A percentile compares a stretch with the other conserved stretches of the same genome.
Evolutionary conservation across 2,329 filamentous ascomycete species (phyloP).

Genomic region (Epichloe gansuensis): DNA sequence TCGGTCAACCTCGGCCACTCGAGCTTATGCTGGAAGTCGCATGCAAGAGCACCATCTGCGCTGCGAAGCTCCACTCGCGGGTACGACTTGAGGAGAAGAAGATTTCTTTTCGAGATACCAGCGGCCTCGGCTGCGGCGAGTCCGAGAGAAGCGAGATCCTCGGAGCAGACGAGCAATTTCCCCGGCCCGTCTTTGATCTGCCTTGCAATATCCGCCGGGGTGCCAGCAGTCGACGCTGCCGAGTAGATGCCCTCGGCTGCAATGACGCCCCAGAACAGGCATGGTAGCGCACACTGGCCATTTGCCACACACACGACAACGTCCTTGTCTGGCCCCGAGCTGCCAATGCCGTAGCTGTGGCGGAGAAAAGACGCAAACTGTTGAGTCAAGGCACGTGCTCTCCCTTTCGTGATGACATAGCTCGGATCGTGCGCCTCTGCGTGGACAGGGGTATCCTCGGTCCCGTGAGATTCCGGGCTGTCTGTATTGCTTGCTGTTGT

Average conservation of each 20-base stretch:
- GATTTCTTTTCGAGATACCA: slow-evolving; percentile 29
- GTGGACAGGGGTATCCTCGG: slow-evolving; percentile 41
- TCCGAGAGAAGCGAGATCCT: slow-evolving; percentile 32
- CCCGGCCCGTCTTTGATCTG: slow-evolving; percentile 27
- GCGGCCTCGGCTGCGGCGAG: slow-evolving; percentile 34
- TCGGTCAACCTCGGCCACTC: slow-evolving; percentile 44
- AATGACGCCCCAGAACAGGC: slow-evolving; percentile 42
- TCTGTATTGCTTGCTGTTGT: slow-evolving; percentile 20
- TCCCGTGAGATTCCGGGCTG: slow-evolving; percentile 12
- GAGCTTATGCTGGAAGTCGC: slow-evolving; percentile 24
- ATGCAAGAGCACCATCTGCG: slow-evolving; percentile 12
- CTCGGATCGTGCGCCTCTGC: slow-evolving; percentile 42
- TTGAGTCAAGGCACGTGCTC: slow-evolving; percentile 34
- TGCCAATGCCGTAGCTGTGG: slow-evolving; percentile 36
- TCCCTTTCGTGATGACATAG: slow-evolving; percentile 39
- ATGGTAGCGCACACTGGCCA: slow-evolving; percentile 41
- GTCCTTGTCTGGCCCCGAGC: slow-evolving; percentile 32
- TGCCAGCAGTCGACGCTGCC: slow-evolving; percentile 37
- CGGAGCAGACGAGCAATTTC: slow-evolving; percentile 31
- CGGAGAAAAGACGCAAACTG: slow-evolving; percentile 43
- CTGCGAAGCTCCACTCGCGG: slow-evolving; percentile 16
- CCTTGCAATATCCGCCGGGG: slow-evolving; percentile 35
- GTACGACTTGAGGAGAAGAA: slow-evolving; percentile 36
- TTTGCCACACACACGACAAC: slow-evolving; percentile 44
- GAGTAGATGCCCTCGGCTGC: slow-evolving; percentile 48